Evolutionary conservation across 495 filamentous ascomycete genomes (phyloP).

Genomic region (Talaromyces adpressus): DNA sequence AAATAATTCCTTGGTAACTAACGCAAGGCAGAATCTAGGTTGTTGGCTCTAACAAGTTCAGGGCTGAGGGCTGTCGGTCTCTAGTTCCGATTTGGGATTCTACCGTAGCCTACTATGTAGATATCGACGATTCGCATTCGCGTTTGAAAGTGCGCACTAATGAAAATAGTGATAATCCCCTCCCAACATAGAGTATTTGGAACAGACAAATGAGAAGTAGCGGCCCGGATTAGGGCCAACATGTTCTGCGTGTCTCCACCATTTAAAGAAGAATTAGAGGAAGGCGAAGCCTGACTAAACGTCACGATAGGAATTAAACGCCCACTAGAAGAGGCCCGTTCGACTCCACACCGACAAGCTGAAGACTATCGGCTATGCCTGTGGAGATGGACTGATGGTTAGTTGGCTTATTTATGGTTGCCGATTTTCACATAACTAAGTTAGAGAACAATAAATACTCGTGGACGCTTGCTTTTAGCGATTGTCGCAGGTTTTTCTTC

Average conservation of each 20-base stretch:
- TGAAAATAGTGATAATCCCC: neutral
- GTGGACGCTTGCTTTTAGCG: neutral
- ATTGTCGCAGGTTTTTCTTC: neutral
- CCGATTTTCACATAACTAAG: neutral
- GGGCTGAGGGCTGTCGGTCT: no score
- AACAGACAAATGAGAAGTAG: neutral
- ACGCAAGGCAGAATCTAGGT: neutral
- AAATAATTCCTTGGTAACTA: neutral
- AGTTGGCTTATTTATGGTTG: neutral
- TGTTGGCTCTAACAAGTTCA: neutral
- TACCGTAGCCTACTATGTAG: no score
- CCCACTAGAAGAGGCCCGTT: neutral
- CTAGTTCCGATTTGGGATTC: no score
- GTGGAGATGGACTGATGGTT: neutral
- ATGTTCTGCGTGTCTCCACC: neutral
- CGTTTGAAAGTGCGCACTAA: neutral
- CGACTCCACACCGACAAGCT: neutral
- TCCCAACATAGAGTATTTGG: neutral
- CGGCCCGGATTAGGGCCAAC: neutral
- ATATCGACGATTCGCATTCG: no score
- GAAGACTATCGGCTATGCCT: neutral
- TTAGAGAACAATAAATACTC: neutral
- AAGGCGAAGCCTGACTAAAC: neutral
- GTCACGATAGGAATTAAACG: neutral
- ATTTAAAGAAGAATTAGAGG: neutral